Percentiles rank a stretch among this genome's conserved stretches.
Conservation (phyloP, 257 asterid species). For the Solanum corneliomulleri region DNA sequence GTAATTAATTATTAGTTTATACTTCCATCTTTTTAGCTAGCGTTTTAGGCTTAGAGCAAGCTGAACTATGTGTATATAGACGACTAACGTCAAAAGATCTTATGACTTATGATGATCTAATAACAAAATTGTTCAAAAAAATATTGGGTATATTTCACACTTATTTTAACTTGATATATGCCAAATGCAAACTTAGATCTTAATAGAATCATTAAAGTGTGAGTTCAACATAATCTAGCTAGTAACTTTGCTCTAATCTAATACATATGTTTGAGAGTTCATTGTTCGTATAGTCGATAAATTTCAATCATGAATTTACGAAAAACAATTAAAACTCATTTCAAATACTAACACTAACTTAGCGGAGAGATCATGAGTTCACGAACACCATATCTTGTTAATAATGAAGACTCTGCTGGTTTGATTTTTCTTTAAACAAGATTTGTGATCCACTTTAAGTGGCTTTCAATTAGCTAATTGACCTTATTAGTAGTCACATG, state of each 20-base stretch:
- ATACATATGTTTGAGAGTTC: not conserved
- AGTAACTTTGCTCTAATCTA: not conserved
- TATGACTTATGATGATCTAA: not conserved
- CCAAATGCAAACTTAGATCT: not conserved
- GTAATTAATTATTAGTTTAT: not conserved
- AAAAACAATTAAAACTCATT: no score
- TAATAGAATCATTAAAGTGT: not conserved
- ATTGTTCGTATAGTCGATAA: not conserved
- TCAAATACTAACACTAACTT: not conserved
- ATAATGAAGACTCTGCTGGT: not conserved
- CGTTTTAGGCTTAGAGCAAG: not conserved
- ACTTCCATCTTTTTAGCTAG: not conserved
- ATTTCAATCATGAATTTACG: not conserved
- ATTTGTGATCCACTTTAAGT: not conserved
- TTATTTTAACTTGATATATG: not conserved
- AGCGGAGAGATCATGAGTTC: rapidly evolving
- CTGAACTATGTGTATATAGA: not conserved
- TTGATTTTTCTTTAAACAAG: not conserved
- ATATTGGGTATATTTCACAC: not conserved
- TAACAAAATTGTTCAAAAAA: not conserved
- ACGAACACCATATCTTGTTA: not conserved
- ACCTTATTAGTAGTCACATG: not conserved
- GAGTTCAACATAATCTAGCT: not conserved
- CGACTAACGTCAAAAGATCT: not conserved
- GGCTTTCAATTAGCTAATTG: not conserved